Evolutionary conservation across 2,329 filamentous ascomycete genomes (phyloP).

Genomic region (Whalleya microplaca): DNA sequence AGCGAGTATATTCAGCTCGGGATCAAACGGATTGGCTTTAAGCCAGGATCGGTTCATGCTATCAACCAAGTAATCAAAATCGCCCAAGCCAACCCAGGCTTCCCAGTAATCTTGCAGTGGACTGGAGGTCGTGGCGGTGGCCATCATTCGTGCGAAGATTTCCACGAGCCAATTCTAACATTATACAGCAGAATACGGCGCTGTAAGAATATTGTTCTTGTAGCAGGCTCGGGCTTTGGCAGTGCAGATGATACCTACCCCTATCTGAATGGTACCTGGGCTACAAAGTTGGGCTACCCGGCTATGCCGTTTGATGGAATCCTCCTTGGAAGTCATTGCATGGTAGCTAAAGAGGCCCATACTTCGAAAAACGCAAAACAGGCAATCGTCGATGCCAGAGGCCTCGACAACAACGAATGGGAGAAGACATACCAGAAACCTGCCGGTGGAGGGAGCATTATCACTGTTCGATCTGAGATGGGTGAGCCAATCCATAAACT

Average conservation of each 20-base stretch:
- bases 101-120: constrained; percentile 52
- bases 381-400: constrained; percentile 47
- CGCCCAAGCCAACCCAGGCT: constrained; percentile 47
- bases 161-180: constrained; percentile 51
- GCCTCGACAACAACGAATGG: constrained; percentile 48
- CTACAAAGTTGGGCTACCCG: constrained; percentile 44
- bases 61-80: constrained; percentile 52
- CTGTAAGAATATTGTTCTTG: constrained; percentile 49
- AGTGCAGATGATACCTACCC: constrained; percentile 50
- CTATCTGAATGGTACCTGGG: constrained; percentile 50
- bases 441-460: constrained; percentile 31
- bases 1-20: constrained; percentile 51
- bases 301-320: constrained; percentile 53
- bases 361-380: constrained; percentile 48
- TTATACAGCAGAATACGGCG: constrained; percentile 49
- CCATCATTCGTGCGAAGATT: constrained; percentile 54
- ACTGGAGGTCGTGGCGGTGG: constrained; percentile 53
- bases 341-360: constrained; percentile 50
- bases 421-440: constrained; percentile 47
- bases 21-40: constrained; percentile 52
- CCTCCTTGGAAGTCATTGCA: constrained; percentile 50
- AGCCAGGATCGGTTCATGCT: constrained; percentile 48
- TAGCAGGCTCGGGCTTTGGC: constrained; percentile 52
- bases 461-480: constrained; percentile 41
- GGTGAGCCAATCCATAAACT: constrained; percentile 45